Evolutionary conservation across 2,329 filamentous ascomycete genomes (phyloP).

Genomic region (Fusarium sp.): DNA sequence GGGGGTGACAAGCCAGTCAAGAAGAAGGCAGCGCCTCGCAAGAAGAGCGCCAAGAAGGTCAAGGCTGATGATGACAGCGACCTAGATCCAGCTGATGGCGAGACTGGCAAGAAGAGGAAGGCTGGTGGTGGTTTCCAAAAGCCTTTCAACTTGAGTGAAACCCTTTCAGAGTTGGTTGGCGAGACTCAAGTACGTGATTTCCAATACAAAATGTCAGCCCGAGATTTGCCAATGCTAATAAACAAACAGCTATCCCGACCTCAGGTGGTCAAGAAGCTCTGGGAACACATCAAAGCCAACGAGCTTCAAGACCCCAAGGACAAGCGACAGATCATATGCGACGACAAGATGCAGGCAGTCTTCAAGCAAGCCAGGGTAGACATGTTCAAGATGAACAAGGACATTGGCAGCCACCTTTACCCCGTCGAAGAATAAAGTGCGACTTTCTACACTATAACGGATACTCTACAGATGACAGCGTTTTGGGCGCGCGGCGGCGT

Average conservation of each 20-base stretch:
- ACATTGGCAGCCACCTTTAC: slow-evolving; percentile 89
- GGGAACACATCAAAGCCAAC: slow-evolving; percentile 91
- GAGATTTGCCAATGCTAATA: slow-evolving; percentile 12
- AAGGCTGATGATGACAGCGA: slow-evolving; percentile 85
- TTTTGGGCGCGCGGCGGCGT: slow-evolving; percentile 44
- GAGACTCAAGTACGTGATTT: slow-evolving; percentile 70
- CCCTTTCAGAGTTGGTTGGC: slow-evolving; percentile 76
- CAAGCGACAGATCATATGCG: slow-evolving; percentile 92
- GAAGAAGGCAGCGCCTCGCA: slow-evolving; percentile 70
- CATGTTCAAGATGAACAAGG: slow-evolving; percentile 99
- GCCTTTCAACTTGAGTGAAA: slow-evolving; percentile 77
- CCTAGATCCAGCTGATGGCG: slow-evolving; percentile 70
- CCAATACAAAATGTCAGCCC: not conserved
- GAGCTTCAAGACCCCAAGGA: slow-evolving; percentile 91
- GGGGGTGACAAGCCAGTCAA: slow-evolving; percentile 73
- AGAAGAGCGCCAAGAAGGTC: slow-evolving; percentile 81
- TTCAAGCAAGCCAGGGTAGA: slow-evolving; percentile 93
- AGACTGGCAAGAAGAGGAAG: slow-evolving; percentile 72
- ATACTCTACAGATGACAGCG: slow-evolving; percentile 36
- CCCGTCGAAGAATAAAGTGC: slow-evolving; percentile 63
- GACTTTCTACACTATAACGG: not conserved
- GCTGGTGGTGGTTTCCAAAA: slow-evolving; percentile 95
- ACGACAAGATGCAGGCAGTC: slow-evolving; percentile 89
- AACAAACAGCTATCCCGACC: slow-evolving; percentile 81
- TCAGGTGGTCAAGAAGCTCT: slow-evolving; percentile 95